phyloP scores from a whole-genome alignment of 1,139 yeast genomes.

The Kodamaea arcana region DNA sequence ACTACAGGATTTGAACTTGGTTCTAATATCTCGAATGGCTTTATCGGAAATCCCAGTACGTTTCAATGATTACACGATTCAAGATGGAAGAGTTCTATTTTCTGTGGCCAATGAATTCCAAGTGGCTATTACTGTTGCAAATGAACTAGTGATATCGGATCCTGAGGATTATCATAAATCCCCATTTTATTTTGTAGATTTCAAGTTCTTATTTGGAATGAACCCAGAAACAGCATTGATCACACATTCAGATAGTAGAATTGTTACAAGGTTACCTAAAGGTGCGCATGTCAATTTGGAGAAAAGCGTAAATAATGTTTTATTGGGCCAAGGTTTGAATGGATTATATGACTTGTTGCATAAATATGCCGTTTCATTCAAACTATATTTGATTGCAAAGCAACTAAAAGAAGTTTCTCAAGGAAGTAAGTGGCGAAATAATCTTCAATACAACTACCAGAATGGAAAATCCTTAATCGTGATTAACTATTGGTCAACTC shows the following conservation, averaged over 20 bases:
- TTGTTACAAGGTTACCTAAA: conserved; percentile 31
- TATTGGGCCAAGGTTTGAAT: conserved; percentile 48
- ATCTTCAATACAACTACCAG: conserved; percentile 61
- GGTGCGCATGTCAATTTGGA: conserved; percentile 47
- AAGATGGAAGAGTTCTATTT: conserved; percentile 75
- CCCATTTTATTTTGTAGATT: conserved; percentile 75
- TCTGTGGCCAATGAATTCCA: conserved; percentile 62
- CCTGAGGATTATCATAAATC: conserved; percentile 39
- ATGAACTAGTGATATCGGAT: conserved; percentile 46
- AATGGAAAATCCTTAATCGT: conserved; percentile 59
- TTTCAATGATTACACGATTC: conserved; percentile 57
- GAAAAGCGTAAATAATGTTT: conserved; percentile 51
- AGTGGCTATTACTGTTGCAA: conserved; percentile 64
- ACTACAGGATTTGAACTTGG: conserved; percentile 65
- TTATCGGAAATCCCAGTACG: conserved; percentile 58
- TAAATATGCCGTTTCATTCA: conserved; percentile 68
- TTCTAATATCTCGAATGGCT: conserved; percentile 73
- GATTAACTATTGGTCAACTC: conserved; percentile 68
- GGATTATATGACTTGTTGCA: conserved; percentile 68
- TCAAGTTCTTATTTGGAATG: conserved; percentile 56
- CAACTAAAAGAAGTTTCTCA: conserved; percentile 55
- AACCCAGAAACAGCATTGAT: conserved; percentile 33
- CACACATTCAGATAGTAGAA: conserved; percentile 18
- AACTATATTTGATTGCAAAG: conserved; percentile 63
- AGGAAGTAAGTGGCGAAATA: conserved; percentile 59